Base-by-base conservation (phyloP, 257 asterid genomes). In the Lycium barbarum region DNA sequence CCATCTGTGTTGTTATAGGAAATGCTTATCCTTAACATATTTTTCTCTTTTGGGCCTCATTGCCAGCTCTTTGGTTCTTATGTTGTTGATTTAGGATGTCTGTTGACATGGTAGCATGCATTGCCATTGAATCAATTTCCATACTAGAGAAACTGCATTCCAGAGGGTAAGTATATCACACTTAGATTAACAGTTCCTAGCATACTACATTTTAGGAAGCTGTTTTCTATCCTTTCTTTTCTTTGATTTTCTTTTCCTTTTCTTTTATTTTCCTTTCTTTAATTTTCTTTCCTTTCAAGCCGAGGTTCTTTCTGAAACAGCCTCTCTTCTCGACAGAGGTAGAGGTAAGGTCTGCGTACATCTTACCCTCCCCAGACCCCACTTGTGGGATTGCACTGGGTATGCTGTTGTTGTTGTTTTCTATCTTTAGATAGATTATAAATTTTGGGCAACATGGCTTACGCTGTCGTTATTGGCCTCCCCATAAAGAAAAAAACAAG, bases 41-140 rank as follows among this genome's bases (percentile, higher is more conserved):
- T 22, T 36, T 0, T 76, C 47, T 76, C 26, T 4, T 33, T 40
- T 76, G 82, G 26, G n/a, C 26, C 65, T 76, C 82, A 76, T 13
- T 15, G 1, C 45, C 45, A 14, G 63, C 47, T 53, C 59, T 76
- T 76, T 76, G 65, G 26, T 26, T 51, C 40, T 53, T 76, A 51
- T 51, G 65, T 76, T 53, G 22, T 76, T 43, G 14, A 76, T 76
- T 83, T 71, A 85, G 88, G 83, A 85, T 85, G 88, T 81, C 83
- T 74, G 40, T 72, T 36, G 88, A 85, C 81, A 85, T 85, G 88
- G 85, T 85, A 67, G 88, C 88, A 61, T 85, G 88, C 84, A 85
- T 85, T 85, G 85, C 88, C 51, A 81, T 85, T 47, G 88, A 85
- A 85, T 85, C 88, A 59, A 85, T 85, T 47, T 85, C 88, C 74